Percentiles rank a stretch among this genome's conserved stretches.
phyloP scores from a whole-genome alignment of 2,329 filamentous ascomycete genomes.

The Colletotrichum aenigma region DNA sequence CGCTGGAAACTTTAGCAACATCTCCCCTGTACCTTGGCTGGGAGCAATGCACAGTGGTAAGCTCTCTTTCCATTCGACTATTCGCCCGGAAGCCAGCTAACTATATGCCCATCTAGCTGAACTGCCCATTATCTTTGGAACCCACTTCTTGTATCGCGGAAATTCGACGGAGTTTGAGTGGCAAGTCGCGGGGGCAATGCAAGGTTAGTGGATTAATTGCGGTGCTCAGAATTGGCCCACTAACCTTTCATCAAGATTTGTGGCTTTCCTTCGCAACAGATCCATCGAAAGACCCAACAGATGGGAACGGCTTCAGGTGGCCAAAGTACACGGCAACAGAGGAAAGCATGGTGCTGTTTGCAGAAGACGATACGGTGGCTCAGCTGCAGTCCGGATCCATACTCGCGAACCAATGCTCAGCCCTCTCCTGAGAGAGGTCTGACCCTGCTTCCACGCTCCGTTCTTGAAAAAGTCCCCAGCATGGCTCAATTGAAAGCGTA shows the following conservation, averaged over 20 bases:
- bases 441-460: not conserved
- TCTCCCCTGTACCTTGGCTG: conserved; percentile 41
- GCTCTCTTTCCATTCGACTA: not conserved
- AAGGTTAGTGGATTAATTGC: conserved; percentile 23
- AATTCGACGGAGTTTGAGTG: conserved; percentile 33
- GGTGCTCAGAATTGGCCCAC: not conserved
- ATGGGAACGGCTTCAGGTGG: conserved; percentile 23
- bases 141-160: conserved; percentile 29
- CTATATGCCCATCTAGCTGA: conserved; percentile 24
- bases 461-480: not conserved
- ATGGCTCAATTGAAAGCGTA: not conserved
- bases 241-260: conserved; percentile 18
- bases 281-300: conserved; percentile 19
- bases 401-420: not conserved
- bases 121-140: conserved; percentile 33
- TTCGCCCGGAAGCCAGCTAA: no score
- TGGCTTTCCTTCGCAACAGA: conserved; percentile 29
- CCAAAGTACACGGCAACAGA: conserved; percentile 22
- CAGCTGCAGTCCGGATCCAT: not conserved
- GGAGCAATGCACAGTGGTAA: conserved; percentile 34
- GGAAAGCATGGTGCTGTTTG: conserved; percentile 26
- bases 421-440: conserved; percentile 22
- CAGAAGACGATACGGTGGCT: conserved; percentile 6
- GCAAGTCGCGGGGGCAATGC: conserved; percentile 28
- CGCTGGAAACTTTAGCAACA: conserved; percentile 41